phyloP scores from a whole-genome alignment of 1,284 basidiomycete genomes.

The Agroathelia rolfsii region DNA sequence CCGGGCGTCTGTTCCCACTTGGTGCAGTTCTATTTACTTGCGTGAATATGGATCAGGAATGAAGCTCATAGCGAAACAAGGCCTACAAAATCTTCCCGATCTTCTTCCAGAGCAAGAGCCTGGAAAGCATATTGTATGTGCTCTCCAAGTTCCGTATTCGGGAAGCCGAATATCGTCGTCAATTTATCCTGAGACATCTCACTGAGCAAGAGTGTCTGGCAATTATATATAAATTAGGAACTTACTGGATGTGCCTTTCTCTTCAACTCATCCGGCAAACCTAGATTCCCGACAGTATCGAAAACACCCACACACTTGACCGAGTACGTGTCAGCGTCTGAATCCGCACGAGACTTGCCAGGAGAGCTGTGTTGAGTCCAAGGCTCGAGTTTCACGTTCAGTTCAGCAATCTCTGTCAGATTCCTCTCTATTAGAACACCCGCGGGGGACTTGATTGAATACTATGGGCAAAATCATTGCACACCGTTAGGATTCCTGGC shows the following conservation, averaged over 20 bases:
- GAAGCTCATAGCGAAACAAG: too few relatives aligned
- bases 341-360: conserved; percentile 41
- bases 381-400: conserved; percentile 35
- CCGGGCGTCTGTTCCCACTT: conserved; percentile 50
- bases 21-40: conserved; percentile 49
- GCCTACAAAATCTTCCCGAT: conserved; percentile 54
- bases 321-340: conserved; percentile 37
- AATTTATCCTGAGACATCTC: too few relatives aligned
- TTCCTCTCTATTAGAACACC: too few relatives aligned
- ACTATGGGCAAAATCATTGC: too few relatives aligned
- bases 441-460: too few relatives aligned
- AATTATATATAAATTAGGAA: too few relatives aligned
- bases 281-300: conserved; percentile 62
- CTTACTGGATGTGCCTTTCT: conserved; percentile 24
- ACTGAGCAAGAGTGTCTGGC: too few relatives aligned
- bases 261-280: conserved; percentile 54
- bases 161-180: conserved; percentile 50
- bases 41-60: too few relatives aligned
- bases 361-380: conserved; percentile 41
- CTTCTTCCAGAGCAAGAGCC: conserved; percentile 57
- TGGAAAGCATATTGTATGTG: conserved; percentile 59
- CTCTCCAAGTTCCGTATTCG: conserved; percentile 44
- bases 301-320: conserved; percentile 65
- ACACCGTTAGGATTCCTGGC: conserved; percentile 35
- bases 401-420: conserved; percentile 30